Evolutionary conservation across 495 filamentous ascomycete genomes (phyloP).

Genomic region (Neurospora hispaniola): DNA sequence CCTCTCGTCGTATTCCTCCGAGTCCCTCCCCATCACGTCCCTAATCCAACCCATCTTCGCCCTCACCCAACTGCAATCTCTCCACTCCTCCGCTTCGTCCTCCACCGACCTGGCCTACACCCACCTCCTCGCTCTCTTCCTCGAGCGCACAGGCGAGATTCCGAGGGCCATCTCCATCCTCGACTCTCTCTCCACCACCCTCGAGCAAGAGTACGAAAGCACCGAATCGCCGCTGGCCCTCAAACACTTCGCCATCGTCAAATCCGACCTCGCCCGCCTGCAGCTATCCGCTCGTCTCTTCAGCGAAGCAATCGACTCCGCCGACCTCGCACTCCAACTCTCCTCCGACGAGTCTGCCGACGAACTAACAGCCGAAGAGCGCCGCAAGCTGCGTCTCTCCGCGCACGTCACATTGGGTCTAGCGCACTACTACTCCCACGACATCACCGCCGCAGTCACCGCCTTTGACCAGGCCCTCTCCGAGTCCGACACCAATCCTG

Average conservation of each 20-base stretch:
- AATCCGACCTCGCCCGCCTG: conserved; percentile 72
- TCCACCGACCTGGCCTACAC: conserved; percentile 57
- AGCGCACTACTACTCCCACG: conserved; percentile 57
- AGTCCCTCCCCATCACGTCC: conserved; percentile 46
- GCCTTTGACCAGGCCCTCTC: conserved; percentile 75
- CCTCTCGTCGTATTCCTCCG: conserved; percentile 39
- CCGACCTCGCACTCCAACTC: conserved; percentile 60
- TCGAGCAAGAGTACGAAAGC: conserved; percentile 74
- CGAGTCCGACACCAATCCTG: conserved; percentile 53
- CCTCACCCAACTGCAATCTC: conserved; percentile 63
- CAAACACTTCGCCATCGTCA: conserved; percentile 68
- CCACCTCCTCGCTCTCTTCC: conserved; percentile 70
- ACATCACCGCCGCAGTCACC: conserved; percentile 54
- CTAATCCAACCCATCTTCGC: conserved; percentile 70
- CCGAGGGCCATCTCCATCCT: conserved; percentile 54
- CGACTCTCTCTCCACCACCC: conserved; percentile 48
- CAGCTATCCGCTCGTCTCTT: conserved; percentile 59
- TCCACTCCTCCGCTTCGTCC: conserved; percentile 23
- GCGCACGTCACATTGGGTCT: conserved; percentile 81
- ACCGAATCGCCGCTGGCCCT: conserved; percentile 66
- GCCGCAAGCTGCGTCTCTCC: conserved; percentile 60
- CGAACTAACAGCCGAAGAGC: conserved; percentile 40
- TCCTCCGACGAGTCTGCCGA: conserved; percentile 50
- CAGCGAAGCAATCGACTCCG: conserved; percentile 56
- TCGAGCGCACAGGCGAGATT: conserved; percentile 65